Evolutionary conservation across 345 rosid genomes (phyloP), one percentile per base, ranked within the genome.

Genomic region (Toxicodendron radicans): DNA sequence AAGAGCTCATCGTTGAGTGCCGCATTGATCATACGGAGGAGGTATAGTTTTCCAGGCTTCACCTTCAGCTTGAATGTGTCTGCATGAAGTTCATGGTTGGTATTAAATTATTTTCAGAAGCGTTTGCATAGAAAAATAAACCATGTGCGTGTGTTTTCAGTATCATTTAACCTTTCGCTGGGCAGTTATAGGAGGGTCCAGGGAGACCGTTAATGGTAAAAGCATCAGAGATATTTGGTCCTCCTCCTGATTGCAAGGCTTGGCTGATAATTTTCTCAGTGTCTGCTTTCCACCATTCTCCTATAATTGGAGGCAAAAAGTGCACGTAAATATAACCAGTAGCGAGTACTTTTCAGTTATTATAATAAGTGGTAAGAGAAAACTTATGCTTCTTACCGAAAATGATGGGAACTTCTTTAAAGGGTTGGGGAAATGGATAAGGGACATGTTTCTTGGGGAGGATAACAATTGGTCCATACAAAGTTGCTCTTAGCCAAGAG

Each of bases 1-100:
- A 89, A 92, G 53, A 92, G 88, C 80, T 91, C 91, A 20, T 89
- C 90, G 73, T 91, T 92, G 27, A 84, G 87, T 62, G 81, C 90
- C 3, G 85, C 90, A 2, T 84, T 87, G 83, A 85, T 62, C 13
- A 86, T 64, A 21, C 82, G 82, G 16, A 88, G 82, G 23, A 86
- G 87, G 74, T 84, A 88, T 0, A 87, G 81, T 73, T 81, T 84
- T 17, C 86, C 84, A 0, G 86, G 82, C 80, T 79, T 81, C 70
- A 86, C 87, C 70, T 84, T 84, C 7, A 85, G 78, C 80, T 85
- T 87, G 73, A 82, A 85, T 62, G 86, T 81, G 73, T 85, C 91
- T 88, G 83, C 77, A 75, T 56, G 21, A 35, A 73, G 43, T 2
- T 49, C 4, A 49, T 11, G 53, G 4, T 49, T 49, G 53, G 5